Conservation (phyloP, 2,329 filamentous ascomycete genomes). For the Graphium sp. region DNA sequence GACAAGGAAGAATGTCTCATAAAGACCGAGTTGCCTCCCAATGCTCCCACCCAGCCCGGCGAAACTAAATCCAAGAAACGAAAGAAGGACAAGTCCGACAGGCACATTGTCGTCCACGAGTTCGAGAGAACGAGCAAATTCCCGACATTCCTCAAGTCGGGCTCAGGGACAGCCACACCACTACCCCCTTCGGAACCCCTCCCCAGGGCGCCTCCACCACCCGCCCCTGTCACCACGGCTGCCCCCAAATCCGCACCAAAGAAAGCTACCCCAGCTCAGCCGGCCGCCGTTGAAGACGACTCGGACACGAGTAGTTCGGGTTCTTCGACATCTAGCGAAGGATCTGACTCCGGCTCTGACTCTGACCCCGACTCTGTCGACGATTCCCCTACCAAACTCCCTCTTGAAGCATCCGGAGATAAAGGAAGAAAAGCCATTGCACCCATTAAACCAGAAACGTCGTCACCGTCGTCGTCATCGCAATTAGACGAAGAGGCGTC, state of each 20-base stretch:
- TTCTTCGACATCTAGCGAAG: too few species aligned
- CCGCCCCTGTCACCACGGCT: neutral
- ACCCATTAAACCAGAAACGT: slow-evolving; percentile 1
- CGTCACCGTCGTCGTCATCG: too few species aligned
- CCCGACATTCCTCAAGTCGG: slow-evolving; percentile 57
- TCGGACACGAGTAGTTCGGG: too few species aligned
- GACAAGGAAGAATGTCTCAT: slow-evolving; percentile 70
- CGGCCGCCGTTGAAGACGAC: slow-evolving; percentile 6
- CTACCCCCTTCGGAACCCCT: neutral
- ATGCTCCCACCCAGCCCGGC: slow-evolving; percentile 21
- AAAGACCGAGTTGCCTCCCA: slow-evolving; percentile 53
- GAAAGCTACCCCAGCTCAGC: too few species aligned
- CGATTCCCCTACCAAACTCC: too few species aligned
- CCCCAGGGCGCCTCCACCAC: neutral
- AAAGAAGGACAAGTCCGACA: slow-evolving; percentile 29
- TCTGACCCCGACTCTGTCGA: slow-evolving; percentile 8
- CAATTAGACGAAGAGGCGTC: slow-evolving; percentile 9
- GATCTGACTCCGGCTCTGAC: slow-evolving; percentile 12
- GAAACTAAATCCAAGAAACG: slow-evolving; percentile 41
- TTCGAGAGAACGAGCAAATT: slow-evolving; percentile 75
- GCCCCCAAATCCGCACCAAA: too few species aligned
- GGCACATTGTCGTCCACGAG: slow-evolving; percentile 64
- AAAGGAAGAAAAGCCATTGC: slow-evolving; percentile 9
- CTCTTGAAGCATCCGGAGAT: too few species aligned
- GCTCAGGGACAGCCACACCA: too few species aligned